Base-by-base conservation (phyloP, 1,284 basidiomycete genomes). In the Ceratobasidium sp. region DNA sequence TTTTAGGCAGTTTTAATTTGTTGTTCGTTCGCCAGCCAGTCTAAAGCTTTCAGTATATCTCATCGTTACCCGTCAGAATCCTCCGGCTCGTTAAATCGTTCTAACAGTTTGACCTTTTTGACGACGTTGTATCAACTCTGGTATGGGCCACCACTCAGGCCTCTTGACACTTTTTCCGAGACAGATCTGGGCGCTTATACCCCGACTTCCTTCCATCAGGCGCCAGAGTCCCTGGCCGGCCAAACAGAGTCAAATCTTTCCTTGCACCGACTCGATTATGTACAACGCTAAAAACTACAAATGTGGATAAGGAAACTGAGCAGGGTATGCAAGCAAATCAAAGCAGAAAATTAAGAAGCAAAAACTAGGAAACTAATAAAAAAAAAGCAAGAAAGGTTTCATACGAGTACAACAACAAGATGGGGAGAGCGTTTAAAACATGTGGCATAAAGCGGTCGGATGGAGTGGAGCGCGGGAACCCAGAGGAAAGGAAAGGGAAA, bases 201-300 rank as follows among this genome's bases (percentile, higher is more conserved):
- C n/a, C n/a, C n/a, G n/a, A n/a, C n/a, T n/a, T n/a, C n/a, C n/a
- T 57, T 42, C n/a, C 59, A 42, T 33, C 33, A 33, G 59, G 38
- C 59, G 59, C 59, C 33, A 33, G 33, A 33, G 33, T 33, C 33
- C 4, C 33, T 33, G 33, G 9, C 52, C 17, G 20, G 26, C 12
- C 12, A 59, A 59, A 28, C 15, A 7, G 12, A 2, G 17, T 28
- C 26, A 59, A 59, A 59, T 62, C 59, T 33, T 62, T 62, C 59
- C 59, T 15, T 42, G 38, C 10, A 62, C 59, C 59, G 33, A 62
- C 59, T 62, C 59, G n/a, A 62, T 62, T 62, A 62, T 62, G 59
- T 33, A 42, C 59, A 62, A 62, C 38, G 46, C 48, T 67, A 67
- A 67, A 67, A 67, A 66, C 46, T 67, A 67, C 65, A 67, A 67